Percentiles rank a stretch among this genome's conserved stretches.
phyloP scores from a whole-genome alignment of 2,329 filamentous ascomycete species.

The Aspergillus sp. region DNA sequence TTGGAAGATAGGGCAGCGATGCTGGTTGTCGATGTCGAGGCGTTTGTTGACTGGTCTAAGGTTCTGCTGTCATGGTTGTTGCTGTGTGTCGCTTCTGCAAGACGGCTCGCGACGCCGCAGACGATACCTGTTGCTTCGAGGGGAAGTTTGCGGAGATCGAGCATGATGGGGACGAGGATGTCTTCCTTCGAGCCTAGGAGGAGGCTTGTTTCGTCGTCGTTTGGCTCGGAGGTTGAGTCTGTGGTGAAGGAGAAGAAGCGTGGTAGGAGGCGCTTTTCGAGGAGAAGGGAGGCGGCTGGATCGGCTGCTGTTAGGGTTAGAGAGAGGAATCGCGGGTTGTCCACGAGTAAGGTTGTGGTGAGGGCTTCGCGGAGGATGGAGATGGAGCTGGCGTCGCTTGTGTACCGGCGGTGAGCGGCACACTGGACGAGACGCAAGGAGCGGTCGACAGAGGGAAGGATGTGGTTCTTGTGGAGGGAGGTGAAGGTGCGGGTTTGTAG shows the following conservation, averaged over 20 bases:
- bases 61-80: slow-evolving; percentile 24
- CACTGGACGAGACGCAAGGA: slow-evolving; percentile 72
- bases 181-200: slow-evolving; percentile 66
- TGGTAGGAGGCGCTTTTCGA: slow-evolving; percentile 48
- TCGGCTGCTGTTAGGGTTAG: slow-evolving; percentile 41
- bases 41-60: neutral
- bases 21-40: slow-evolving; percentile 6
- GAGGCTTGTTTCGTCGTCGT: slow-evolving; percentile 51
- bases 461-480: slow-evolving; percentile 68
- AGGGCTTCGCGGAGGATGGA: slow-evolving; percentile 34
- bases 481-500: slow-evolving; percentile 77
- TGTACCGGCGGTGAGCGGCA: slow-evolving; percentile 55
- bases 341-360: slow-evolving; percentile 31
- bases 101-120: slow-evolving; percentile 78
- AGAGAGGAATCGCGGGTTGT: slow-evolving; percentile 44
- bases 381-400: slow-evolving; percentile 30
- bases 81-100: slow-evolving; percentile 64
- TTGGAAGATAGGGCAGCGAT: slow-evolving; percentile 7
- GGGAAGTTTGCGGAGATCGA: slow-evolving; percentile 74
- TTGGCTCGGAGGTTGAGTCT: slow-evolving; percentile 41
- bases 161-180: slow-evolving; percentile 74
- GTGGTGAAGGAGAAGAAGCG: slow-evolving; percentile 46
- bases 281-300: slow-evolving; percentile 39
- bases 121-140: slow-evolving; percentile 91
- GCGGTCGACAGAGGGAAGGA: slow-evolving; percentile 64